Evolutionary conservation across 2,329 filamentous ascomycete genomes (phyloP), one percentile per base, ranked within the genome.

Genomic region (Eurotiales sp.): DNA sequence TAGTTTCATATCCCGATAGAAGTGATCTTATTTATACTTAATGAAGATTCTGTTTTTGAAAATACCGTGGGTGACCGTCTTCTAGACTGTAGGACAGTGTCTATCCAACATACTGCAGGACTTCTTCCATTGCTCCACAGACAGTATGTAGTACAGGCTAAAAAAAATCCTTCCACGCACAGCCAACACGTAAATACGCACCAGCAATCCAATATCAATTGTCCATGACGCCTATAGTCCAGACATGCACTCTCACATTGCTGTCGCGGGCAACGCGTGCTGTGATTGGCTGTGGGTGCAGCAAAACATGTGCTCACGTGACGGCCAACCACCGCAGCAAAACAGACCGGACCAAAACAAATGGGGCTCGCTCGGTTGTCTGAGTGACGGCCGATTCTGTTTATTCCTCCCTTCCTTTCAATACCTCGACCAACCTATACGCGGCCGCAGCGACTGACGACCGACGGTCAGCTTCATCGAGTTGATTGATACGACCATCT

Each of bases 371-470:
- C 42, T 60, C 65, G 67, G 53, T 70, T 70, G 67, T 68, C 67
- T 69, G 67, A 70, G 67, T 65, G 69, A 70, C 67, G 64, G 62
- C 53, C 52, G 50, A 61, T 60, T 70, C 67, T 70, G 67, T 70
- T 70, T 70, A 70, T 66, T n/a, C 58, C 61, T 67, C 61, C 57
- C 57, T 59, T 52, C 54, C 55, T 52, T 48, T 51, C 50, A 40
- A 50, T 36, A 53, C 48, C 53, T 59, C 58, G 51, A 55, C 37
- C 51, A 46, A 34, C 43, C 43, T 14, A 37, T 50, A 55, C 55
- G 53, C 56, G 46, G 59, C 52, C 54, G 56, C 57, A 54, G 63
- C 60, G 62, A 39, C 46, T n/a, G 40, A 44, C 51, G 51, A 46
- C 57, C 55, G 22, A 48, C 48, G 41, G 44, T 52, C n/a, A 50